Conservation (phyloP, 2,329 filamentous ascomycete species). For the Pseudogymnoascus sp. region DNA sequence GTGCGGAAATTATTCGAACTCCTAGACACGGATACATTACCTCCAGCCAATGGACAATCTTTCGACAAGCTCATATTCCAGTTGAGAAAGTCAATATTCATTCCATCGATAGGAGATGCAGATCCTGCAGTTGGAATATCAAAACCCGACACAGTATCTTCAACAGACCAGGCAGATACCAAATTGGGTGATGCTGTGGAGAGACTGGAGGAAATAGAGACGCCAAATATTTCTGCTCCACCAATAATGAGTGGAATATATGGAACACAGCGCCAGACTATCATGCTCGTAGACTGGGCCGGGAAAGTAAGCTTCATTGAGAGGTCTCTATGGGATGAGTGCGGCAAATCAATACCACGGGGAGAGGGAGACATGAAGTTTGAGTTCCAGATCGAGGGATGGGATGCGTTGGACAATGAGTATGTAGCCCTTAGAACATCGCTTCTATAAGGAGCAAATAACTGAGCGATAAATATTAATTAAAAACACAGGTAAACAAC, state of each 20-base stretch:
- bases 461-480: background rate
- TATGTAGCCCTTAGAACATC: slow-evolving; percentile 4
- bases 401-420: slow-evolving; percentile 25
- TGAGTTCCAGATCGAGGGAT: slow-evolving; percentile 48
- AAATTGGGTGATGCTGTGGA: slow-evolving; percentile 28
- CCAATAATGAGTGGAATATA: slow-evolving; percentile 53
- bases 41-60: slow-evolving; percentile 29
- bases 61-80: slow-evolving; percentile 47
- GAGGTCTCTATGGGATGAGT: slow-evolving; percentile 51
- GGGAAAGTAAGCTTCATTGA: slow-evolving; percentile 55
- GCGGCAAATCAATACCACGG: slow-evolving; percentile 47
- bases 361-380: slow-evolving; percentile 50
- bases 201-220: slow-evolving; percentile 25
- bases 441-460: background rate
- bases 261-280: slow-evolving; percentile 58
- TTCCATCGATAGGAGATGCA: slow-evolving; percentile 49
- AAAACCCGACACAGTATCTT: slow-evolving; percentile 34
- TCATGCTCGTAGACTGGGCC: slow-evolving; percentile 55
- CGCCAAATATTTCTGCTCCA: slow-evolving; percentile 32
- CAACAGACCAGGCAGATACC: slow-evolving; percentile 29
- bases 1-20: slow-evolving; percentile 46
- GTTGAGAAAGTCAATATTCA: slow-evolving; percentile 54
- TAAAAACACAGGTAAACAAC: background rate
- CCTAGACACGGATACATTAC: slow-evolving; percentile 52
- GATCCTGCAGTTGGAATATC: slow-evolving; percentile 20